Conservation (phyloP, 345 rosid genomes). For the Euphorbia lathyris region DNA sequence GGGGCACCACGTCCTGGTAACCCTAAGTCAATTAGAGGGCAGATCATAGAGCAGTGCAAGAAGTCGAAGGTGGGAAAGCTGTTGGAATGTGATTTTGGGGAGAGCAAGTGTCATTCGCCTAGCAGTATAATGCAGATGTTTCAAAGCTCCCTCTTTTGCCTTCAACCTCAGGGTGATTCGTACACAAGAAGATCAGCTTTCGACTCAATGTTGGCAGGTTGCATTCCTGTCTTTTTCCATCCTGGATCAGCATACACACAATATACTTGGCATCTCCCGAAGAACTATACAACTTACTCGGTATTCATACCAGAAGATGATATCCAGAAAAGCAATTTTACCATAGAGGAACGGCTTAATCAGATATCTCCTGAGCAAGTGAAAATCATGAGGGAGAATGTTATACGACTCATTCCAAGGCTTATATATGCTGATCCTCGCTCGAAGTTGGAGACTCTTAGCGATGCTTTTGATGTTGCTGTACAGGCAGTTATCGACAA, state of each 20-base stretch:
- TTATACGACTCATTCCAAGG: conserved; percentile 63
- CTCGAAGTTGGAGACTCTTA: conserved; percentile 53
- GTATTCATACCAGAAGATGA: conserved; percentile 85
- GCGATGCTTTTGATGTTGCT: conserved; percentile 82
- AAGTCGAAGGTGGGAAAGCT: conserved; percentile 54
- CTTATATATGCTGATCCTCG: conserved; percentile 80
- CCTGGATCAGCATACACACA: conserved; percentile 92
- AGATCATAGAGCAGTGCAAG: conserved; percentile 73
- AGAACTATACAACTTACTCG: conserved; percentile 73
- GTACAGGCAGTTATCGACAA: conserved; percentile 73
- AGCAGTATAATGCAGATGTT: conserved; percentile 89
- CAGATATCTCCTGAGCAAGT: conserved; percentile 71
- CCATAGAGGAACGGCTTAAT: conserved; percentile 68
- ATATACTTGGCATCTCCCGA: conserved; percentile 90
- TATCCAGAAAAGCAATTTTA: conserved; percentile 60
- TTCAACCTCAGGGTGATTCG: conserved; percentile 93
- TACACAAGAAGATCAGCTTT: conserved; percentile 88
- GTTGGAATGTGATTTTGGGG: conserved; percentile 84
- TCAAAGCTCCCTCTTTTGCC: conserved; percentile 74
- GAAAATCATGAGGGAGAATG: conserved; percentile 68
- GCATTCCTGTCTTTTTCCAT: conserved; percentile 90
- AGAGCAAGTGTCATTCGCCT: conserved; percentile 91
- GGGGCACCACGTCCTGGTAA: conserved; percentile 87
- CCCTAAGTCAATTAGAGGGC: conserved; percentile 73
- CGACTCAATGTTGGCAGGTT: conserved; percentile 82